Percentiles rank a stretch among this genome's conserved stretches.
phyloP scores from a whole-genome alignment of 768 basidiomycete genomes.

The Psilocybe sp. region DNA sequence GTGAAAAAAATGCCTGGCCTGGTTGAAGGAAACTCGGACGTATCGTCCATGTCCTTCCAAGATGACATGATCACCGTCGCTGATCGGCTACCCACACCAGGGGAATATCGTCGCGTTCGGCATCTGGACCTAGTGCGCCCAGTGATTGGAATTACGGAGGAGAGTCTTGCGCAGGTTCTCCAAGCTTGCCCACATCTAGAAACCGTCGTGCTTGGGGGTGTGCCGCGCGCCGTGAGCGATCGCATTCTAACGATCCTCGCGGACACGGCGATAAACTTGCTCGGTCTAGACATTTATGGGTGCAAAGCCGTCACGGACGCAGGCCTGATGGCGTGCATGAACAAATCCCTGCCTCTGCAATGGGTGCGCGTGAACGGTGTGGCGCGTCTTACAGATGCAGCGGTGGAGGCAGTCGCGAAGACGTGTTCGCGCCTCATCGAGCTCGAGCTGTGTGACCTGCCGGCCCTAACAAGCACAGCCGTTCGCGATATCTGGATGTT shows the following conservation, averaged over 20 bases:
- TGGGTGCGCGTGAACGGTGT: slow-evolving; percentile 75
- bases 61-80: slow-evolving; percentile 59
- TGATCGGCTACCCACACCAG: slow-evolving; percentile 57
- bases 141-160: slow-evolving; percentile 46
- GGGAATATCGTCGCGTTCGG: slow-evolving; percentile 57
- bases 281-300: slow-evolving; percentile 72
- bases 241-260: slow-evolving; percentile 65
- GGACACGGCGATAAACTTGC: slow-evolving; percentile 58
- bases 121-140: slow-evolving; percentile 54
- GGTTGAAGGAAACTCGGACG: slow-evolving; percentile 25
- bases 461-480: slow-evolving; percentile 62
- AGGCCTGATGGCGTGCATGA: slow-evolving; percentile 71
- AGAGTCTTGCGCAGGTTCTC: slow-evolving; percentile 57
- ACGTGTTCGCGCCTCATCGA: slow-evolving; percentile 77
- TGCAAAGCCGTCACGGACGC: slow-evolving; percentile 77
- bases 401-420: slow-evolving; percentile 68
- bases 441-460: slow-evolving; percentile 73
- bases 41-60: slow-evolving; percentile 34
- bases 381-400: slow-evolving; percentile 54
- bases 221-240: slow-evolving; percentile 60
- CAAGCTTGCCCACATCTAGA: slow-evolving; percentile 62
- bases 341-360: slow-evolving; percentile 63
- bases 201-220: slow-evolving; percentile 66
- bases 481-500: slow-evolving; percentile 82
- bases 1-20: slow-evolving; percentile 14